Conservation (phyloP, 352 stramenopile species). For the Blastocystis hominis region DNA sequence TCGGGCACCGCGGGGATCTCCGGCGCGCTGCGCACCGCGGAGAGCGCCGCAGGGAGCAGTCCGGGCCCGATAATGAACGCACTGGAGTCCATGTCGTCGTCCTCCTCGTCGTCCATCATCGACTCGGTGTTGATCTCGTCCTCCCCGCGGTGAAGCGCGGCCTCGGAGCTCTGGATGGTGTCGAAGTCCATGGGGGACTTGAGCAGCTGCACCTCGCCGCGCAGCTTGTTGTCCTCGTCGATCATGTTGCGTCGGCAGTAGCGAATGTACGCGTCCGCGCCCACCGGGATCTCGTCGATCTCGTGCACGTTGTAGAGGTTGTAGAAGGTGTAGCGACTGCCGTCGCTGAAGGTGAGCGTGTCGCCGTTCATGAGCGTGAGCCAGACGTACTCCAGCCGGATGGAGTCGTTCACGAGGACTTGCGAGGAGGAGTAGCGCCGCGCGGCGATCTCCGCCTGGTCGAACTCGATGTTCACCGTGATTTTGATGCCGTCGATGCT, state of each 20-base stretch:
- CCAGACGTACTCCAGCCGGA: conserved; percentile 27
- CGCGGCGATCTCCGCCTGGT: conserved; percentile 40
- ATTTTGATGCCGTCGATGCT: conserved; percentile 43
- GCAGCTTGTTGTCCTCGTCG: conserved; percentile 20
- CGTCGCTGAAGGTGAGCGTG: conserved; percentile 35
- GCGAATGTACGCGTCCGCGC: neutral
- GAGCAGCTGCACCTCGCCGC: neutral
- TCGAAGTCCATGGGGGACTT: neutral
- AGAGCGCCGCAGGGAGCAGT: neutral
- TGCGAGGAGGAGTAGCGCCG: conserved; percentile 23
- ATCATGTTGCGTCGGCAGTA: conserved; percentile 36
- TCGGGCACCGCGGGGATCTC: neutral
- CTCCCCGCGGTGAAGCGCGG: neutral
- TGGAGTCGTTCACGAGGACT: conserved; percentile 10
- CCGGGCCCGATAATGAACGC: neutral
- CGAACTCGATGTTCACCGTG: conserved; percentile 29
- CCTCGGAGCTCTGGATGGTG: neutral
- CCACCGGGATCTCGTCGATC: conserved; percentile 41
- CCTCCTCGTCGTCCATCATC: neutral
- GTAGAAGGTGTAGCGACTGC: conserved; percentile 44
- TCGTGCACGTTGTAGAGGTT: conserved; percentile 47
- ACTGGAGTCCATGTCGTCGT: neutral
- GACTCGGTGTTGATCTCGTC: neutral
- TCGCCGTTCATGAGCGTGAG: conserved; percentile 33
- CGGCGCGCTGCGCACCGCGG: too few relatives aligned